Conservation (phyloP, 345 rosid species). For the Syzygium oleosum region DNA sequence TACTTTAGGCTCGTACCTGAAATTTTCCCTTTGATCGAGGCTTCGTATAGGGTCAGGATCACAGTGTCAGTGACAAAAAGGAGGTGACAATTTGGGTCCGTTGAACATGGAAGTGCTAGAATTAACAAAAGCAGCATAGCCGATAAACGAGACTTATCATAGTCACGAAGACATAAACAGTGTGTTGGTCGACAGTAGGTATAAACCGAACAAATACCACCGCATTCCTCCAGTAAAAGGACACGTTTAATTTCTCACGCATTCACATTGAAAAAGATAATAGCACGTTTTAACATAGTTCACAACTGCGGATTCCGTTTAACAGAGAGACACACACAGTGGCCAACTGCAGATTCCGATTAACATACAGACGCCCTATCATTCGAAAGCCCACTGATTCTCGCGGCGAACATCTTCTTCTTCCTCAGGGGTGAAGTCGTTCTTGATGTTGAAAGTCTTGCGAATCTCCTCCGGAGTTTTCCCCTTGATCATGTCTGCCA, state of each 20-base stretch:
- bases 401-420: neutral
- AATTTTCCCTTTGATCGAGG: neutral
- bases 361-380: neutral
- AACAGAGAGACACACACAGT: neutral
- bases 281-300: neutral
- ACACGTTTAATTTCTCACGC: neutral
- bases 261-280: neutral
- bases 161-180: neutral
- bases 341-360: neutral
- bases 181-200: neutral
- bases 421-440: neutral
- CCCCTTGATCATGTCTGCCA: neutral
- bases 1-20: neutral
- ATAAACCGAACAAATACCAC: neutral
- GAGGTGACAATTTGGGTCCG: neutral
- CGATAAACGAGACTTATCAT: neutral
- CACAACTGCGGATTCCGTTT: neutral
- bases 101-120: neutral
- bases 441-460: neutral
- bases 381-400: neutral
- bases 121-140: neutral
- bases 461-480: neutral
- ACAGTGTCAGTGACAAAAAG: neutral
- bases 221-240: neutral
- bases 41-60: neutral